These are phyloP conservation scores for Fusarium azukiicola DNA, from an alignment of 2,329 filamentous ascomycete species.

Conservation along the genomic window DNA sequence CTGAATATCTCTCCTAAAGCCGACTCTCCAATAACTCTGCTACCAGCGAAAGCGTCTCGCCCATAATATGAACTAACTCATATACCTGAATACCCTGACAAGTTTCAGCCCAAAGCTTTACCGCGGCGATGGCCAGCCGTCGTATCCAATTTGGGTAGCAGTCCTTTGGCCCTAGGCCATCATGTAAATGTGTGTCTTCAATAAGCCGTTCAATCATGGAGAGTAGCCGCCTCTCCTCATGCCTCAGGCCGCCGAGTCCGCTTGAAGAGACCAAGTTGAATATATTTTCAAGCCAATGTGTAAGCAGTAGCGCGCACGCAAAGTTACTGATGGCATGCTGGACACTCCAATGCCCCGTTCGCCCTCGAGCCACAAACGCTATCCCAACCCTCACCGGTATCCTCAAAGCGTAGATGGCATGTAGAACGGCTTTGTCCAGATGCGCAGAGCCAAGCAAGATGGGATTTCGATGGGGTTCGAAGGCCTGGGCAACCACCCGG, in stretches of 20 bases:
- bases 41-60: conserved; percentile 3
- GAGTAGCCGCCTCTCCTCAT: background rate
- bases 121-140: conserved; percentile 2
- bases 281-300: conserved; percentile 2
- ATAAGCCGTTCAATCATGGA: conserved; percentile 4
- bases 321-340: conserved; percentile 14
- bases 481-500: conserved; percentile 7
- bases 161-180: background rate
- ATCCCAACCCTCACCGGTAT: conserved; percentile 13
- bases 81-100: conserved; percentile 13
- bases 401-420: conserved; percentile 5
- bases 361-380: conserved; percentile 9
- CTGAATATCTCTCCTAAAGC: background rate
- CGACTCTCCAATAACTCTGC: conserved; percentile 8
- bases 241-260: background rate
- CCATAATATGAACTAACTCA: conserved; percentile 6
- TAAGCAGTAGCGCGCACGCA: background rate
- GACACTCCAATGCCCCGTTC: conserved; percentile 6
- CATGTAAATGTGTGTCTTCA: background rate
- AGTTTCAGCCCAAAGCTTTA: conserved; percentile 12
- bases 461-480: background rate
- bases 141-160: conserved; percentile 13
- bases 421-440: background rate
- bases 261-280: background rate
- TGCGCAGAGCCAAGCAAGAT: background rate